Evolutionary conservation across 768 basidiomycete genomes (phyloP).

Genomic region (Mrakia hoshinonis): DNA sequence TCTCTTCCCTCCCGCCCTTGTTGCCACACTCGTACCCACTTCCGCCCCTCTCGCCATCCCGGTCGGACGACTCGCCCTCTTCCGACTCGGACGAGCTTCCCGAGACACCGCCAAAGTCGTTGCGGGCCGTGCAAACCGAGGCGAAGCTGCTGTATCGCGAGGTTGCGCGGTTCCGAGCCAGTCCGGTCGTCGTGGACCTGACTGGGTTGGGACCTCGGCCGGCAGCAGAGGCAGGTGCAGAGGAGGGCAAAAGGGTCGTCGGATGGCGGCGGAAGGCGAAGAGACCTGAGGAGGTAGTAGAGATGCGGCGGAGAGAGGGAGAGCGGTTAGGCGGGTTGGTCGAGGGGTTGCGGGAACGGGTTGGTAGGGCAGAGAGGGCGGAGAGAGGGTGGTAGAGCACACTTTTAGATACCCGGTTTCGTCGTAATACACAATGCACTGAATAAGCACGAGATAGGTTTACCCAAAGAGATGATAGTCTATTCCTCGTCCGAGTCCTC

Average conservation of each 20-base stretch:
- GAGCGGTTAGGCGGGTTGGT: not conserved
- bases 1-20: slow-evolving; percentile 68
- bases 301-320: slow-evolving; percentile 8
- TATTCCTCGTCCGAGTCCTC: no score
- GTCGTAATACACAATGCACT: no score
- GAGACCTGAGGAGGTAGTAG: slow-evolving; percentile 6
- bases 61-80: slow-evolving; percentile 54
- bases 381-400: not conserved
- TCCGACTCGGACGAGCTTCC: slow-evolving; percentile 11
- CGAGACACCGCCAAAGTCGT: slow-evolving; percentile 41
- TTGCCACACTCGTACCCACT: slow-evolving; percentile 51
- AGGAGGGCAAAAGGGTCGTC: not conserved
- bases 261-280: not conserved
- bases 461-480: no score
- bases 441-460: no score
- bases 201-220: slow-evolving; percentile 40
- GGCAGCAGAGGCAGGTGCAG: not conserved
- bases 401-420: no score
- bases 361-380: not conserved
- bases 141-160: slow-evolving; percentile 81
- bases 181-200: slow-evolving; percentile 77
- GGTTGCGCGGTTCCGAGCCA: slow-evolving; percentile 73
- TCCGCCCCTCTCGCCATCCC: slow-evolving; percentile 43
- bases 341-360: slow-evolving; percentile 5
- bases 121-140: slow-evolving; percentile 66